Evolutionary conservation across 331 rosid species (phyloP), one percentile per base, ranked within the genome.

Genomic region (Rhamnella rubrinervis): DNA sequence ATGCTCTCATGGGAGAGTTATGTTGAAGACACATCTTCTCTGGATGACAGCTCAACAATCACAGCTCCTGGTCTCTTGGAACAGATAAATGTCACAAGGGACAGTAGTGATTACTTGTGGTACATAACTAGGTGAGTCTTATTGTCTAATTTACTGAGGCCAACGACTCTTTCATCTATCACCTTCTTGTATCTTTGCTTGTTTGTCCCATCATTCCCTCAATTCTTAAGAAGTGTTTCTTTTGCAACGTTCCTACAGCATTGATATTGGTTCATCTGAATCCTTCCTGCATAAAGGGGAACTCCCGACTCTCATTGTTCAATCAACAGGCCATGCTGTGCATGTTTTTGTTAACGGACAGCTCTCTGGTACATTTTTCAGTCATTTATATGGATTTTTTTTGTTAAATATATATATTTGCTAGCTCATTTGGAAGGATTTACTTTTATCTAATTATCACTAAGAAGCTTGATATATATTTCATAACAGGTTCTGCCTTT

Each of bases 241-340:
- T 17, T 79, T 25, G 59, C 39, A 37, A 67, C 57, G 19, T 80
- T 79, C 73, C 75, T 82, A 31, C 86, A 95, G 99, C 50, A 86
- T 89, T 25, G 88, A 91, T 60, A 74, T 95, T 68, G 89, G 84
- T 64, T 85, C 96, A 75, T 78, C 93, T 0, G 99, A 95, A 75
- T 86, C 96, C 67, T 91, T 89, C 84, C 71, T 95, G 72, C 97
- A 18, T 39, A 93, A 92, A 80, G 97, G 97, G 40, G 85, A 89
- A 82, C 92, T 83, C 63, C 97, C 96, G 39, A 80, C 87, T 63
- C 88, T 95, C 82, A 83, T 95, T 80, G 89, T 95, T 78, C 90
- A 89, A 85, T 95, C 99, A 76, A 83, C 86, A 4, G 97, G 99
- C 61, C 99, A 95, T 67, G 96, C 99, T 25, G 96, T 95, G 76